Evolutionary conservation across 257 asterid genomes (phyloP).

Genomic region (Solanum gracilifrons): DNA sequence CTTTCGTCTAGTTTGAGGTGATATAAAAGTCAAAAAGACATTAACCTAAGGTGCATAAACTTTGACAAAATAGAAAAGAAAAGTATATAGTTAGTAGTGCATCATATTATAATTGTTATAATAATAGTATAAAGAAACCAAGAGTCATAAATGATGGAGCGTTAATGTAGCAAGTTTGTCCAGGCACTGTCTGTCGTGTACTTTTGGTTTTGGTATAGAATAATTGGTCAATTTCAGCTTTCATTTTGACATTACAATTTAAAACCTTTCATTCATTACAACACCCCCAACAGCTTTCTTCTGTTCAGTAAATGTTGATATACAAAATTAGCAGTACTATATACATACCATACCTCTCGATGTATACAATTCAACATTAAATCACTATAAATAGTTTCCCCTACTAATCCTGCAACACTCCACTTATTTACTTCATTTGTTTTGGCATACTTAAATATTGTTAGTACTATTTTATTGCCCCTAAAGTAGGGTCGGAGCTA

Average conservation of each 20-base stretch:
- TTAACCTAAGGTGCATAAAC: background rate
- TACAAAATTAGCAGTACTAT: background rate
- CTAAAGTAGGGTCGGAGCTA: background rate
- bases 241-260: background rate
- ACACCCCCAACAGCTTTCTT: background rate
- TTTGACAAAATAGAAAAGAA: background rate
- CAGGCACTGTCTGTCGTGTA: background rate
- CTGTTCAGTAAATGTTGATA: background rate
- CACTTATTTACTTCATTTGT: background rate
- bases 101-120: background rate
- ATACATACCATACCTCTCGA: background rate
- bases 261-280: background rate
- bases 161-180: slow-evolving; percentile 1
- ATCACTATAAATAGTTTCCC: background rate
- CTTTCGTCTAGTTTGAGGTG: background rate
- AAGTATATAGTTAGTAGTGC: background rate
- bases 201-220: background rate
- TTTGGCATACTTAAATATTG: background rate
- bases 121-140: background rate
- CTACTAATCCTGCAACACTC: background rate
- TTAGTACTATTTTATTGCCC: background rate
- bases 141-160: background rate
- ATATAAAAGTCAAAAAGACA: background rate
- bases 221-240: background rate
- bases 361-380: background rate